A percentile compares a stretch with the other conserved stretches of the same genome.
Evolutionary conservation across 352 stramenopile genomes (phyloP).

Genomic region (Phytophthora constricta): DNA sequence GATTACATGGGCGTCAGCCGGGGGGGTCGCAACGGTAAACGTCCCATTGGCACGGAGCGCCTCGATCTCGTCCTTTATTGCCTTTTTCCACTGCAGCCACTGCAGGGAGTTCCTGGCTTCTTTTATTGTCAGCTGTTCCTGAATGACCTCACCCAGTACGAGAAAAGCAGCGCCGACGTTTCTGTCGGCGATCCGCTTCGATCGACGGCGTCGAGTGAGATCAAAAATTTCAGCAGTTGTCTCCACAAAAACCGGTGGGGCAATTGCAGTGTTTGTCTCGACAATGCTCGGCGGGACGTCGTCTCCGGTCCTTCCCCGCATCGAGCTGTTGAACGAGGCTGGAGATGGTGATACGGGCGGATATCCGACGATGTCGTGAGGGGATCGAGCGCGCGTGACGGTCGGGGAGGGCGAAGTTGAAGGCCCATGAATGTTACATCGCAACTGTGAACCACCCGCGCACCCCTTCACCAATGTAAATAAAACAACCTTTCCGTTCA

Average conservation of each 20-base stretch:
- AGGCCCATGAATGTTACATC: conserved; percentile 8
- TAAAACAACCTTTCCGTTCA: not conserved
- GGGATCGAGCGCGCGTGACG: not conserved
- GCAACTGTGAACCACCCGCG: not conserved
- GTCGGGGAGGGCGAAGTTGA: not conserved
- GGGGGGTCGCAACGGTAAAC: not conserved
- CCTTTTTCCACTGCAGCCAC: not conserved
- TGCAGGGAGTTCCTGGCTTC: conserved; percentile 1
- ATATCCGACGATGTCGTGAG: not conserved
- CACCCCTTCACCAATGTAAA: conserved; percentile 9
- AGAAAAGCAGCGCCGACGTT: conserved; percentile 4
- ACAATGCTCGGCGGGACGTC: too few species aligned
- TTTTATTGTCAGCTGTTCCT: conserved; percentile 6
- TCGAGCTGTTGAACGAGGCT: not conserved
- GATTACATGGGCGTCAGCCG: not conserved
- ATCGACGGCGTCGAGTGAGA: not conserved
- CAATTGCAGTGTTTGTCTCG: not conserved
- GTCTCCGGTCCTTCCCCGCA: conserved; percentile 1
- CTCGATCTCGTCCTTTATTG: conserved; percentile 3
- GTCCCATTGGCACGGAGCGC: conserved; percentile 3
- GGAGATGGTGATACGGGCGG: not conserved
- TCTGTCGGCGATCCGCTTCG: conserved; percentile 3
- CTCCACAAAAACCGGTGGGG: not conserved
- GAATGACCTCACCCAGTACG: not conserved
- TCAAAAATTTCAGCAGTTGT: not conserved